Evolutionary conservation across 2,329 filamentous ascomycete species (phyloP).

Genomic region (Blumeriella jaapii): DNA sequence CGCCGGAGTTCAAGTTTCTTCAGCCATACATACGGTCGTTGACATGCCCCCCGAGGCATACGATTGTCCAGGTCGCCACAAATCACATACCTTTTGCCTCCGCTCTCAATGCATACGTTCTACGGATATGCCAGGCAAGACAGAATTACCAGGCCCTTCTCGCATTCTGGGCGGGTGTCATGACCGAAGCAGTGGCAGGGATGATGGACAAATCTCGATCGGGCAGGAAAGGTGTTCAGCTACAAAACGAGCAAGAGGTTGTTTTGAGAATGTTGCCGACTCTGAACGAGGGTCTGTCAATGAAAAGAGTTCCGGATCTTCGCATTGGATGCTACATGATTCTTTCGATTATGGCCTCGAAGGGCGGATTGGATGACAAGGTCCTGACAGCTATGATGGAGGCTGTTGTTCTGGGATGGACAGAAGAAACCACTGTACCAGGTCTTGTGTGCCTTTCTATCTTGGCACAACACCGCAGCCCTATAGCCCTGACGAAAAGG

Average conservation of each 20-base stretch:
- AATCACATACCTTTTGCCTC: constrained; percentile 68
- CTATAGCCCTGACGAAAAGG: constrained; percentile 55
- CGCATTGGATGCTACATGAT: constrained; percentile 89
- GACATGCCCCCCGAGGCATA: constrained; percentile 64
- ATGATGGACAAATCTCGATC: constrained; percentile 70
- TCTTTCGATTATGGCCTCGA: constrained; percentile 72
- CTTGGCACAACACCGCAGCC: constrained; percentile 66
- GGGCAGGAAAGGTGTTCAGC: constrained; percentile 63
- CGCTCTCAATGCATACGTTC: constrained; percentile 65
- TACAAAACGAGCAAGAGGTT: constrained; percentile 67
- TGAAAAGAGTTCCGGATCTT: constrained; percentile 66
- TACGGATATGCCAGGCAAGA: constrained; percentile 58
- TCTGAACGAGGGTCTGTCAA: constrained; percentile 64
- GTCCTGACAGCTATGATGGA: constrained; percentile 85
- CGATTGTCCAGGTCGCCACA: constrained; percentile 73
- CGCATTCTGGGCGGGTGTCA: constrained; percentile 83
- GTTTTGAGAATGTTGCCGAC: constrained; percentile 58
- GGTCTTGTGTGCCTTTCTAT: constrained; percentile 73
- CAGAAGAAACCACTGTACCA: constrained; percentile 56
- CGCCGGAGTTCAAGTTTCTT: constrained; percentile 70
- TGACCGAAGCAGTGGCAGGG: constrained; percentile 72
- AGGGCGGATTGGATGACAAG: constrained; percentile 66
- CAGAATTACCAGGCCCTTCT: constrained; percentile 69
- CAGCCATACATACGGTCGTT: constrained; percentile 73
- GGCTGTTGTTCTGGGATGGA: constrained; percentile 69